Base-by-base conservation (phyloP, 352 stramenopile genomes). In the Phytophthora quininea region DNA sequence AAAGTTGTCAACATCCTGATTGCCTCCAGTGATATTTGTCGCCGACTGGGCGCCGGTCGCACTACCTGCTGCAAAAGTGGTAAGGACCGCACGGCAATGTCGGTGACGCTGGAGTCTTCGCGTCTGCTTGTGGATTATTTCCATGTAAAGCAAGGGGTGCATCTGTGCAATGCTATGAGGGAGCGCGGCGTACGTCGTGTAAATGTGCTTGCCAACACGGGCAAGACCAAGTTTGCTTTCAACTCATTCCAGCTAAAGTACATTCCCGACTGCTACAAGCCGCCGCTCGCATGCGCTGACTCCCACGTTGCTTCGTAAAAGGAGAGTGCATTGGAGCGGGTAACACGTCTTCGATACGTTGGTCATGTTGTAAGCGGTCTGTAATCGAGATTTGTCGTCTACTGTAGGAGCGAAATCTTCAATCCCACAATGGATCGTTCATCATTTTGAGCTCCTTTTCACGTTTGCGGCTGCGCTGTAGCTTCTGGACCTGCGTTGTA, bases 41-140 rank as follows among this genome's bases (percentile, higher is more conserved):
- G 97, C 32, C 88, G 85, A 38, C 70, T 99, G 8, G 93, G 94
- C 15, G 96, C 95, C 10, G 95, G 90, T 0, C 89, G 92, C 24
- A 91, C 94, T 31, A 97, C 97, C 2, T 99, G 98, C 80, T 99
- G 97, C 80, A 99, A 99, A 76, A 98, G 86, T 64, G 96, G 97
- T 2, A 99, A 99, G 69, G 96, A 99, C 74, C 92, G 97, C 57
- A 99, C 97, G 33, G 95, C 93, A 27, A 99, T 99, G 97, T 97
- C 97, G 14, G 91, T 98, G 24, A 99, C 96, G 14, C 91, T 98
- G 35, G 97, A 99, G 75, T 91, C 97, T 48, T 96, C 95, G 47
- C 92, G 97, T 37, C 62, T 99, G 73, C 76, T 93, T 12, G 84
- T 96, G 24, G 88, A 95, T 67, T 79, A 97, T 58, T 96, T 96